Conservation (phyloP, 129 eudicot genomes). For the Pittosporum tobira region DNA sequence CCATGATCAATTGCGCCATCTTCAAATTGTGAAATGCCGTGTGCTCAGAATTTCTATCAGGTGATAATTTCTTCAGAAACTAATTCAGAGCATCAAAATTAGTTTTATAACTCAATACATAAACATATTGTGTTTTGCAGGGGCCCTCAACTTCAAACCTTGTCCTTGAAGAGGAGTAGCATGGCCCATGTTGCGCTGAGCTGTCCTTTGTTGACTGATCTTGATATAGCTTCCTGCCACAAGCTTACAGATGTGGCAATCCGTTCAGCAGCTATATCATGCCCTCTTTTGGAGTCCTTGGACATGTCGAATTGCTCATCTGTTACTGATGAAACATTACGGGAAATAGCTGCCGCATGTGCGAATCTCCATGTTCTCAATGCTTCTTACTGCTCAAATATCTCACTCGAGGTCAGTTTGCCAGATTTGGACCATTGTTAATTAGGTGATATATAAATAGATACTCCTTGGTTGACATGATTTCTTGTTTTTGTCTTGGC, state of each 20-base stretch:
- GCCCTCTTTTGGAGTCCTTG: constrained; percentile 82
- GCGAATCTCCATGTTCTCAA: constrained; percentile 55
- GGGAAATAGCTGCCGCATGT: constrained; percentile 59
- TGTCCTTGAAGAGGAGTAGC: constrained; percentile 92
- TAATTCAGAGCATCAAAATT: not conserved
- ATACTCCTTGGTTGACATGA: too few species aligned
- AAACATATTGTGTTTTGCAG: constrained; percentile 34
- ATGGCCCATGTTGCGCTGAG: constrained; percentile 86
- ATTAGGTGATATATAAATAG: too few species aligned
- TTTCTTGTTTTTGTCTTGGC: constrained; percentile 11
- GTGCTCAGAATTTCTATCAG: constrained; percentile 82
- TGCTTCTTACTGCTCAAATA: constrained; percentile 95
- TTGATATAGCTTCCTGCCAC: constrained; percentile 95
- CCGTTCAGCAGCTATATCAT: constrained; percentile 76
- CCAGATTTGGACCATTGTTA: too few species aligned
- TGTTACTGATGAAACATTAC: constrained; percentile 87
- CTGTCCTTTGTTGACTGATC: constrained; percentile 78
- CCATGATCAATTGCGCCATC: constrained; percentile 68
- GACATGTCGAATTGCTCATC: constrained; percentile 92
- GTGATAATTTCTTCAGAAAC: constrained; percentile 28
- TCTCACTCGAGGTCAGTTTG: constrained; percentile 72
- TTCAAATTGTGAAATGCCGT: constrained; percentile 82
- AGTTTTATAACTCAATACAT: constrained; percentile 4
- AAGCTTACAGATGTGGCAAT: constrained; percentile 96
- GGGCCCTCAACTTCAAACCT: constrained; percentile 80